These are phyloP conservation scores for Saitozyma sp. DNA, from an alignment of 768 basidiomycete genomes.

Conservation along the genomic window DNA sequence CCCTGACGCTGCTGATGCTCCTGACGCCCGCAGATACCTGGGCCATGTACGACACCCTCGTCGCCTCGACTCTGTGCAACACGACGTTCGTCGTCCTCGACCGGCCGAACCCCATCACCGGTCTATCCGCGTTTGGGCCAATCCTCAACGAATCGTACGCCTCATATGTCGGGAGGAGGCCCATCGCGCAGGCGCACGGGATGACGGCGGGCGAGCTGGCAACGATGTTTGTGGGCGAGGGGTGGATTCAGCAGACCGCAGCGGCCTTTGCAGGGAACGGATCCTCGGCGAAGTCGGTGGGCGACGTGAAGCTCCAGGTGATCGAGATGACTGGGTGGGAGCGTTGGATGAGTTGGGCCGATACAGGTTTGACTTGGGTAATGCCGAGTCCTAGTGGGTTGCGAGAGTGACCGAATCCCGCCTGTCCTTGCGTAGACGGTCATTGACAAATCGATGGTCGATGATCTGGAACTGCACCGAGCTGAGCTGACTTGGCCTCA, in stretches of 20 bases:
- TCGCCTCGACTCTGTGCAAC: not conserved
- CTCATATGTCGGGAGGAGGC: not conserved
- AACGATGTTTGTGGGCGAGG: not conserved
- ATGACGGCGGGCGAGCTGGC: not conserved
- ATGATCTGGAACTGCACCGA: not conserved
- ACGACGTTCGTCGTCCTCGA: not conserved
- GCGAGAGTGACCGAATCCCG: too few species aligned
- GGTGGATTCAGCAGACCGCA: not conserved
- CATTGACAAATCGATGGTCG: too few species aligned
- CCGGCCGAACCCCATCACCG: not conserved
- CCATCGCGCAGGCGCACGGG: not conserved
- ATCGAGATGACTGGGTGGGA: not conserved
- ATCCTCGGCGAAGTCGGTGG: not conserved
- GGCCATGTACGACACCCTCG: conserved; percentile 1
- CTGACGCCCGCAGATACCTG: not conserved
- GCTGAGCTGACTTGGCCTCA: not conserved
- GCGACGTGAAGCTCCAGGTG: not conserved
- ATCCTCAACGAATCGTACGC: conserved; percentile 2
- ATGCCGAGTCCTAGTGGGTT: not conserved
- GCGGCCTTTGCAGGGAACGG: not conserved
- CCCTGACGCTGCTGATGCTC: too few species aligned
- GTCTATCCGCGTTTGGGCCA: not conserved
- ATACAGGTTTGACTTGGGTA: not conserved
- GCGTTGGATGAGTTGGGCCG: not conserved
- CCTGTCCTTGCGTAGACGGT: too few species aligned